Evolutionary conservation across 2,329 filamentous ascomycete genomes (phyloP).

Genomic region (Sclerotinia trifoliorum): DNA sequence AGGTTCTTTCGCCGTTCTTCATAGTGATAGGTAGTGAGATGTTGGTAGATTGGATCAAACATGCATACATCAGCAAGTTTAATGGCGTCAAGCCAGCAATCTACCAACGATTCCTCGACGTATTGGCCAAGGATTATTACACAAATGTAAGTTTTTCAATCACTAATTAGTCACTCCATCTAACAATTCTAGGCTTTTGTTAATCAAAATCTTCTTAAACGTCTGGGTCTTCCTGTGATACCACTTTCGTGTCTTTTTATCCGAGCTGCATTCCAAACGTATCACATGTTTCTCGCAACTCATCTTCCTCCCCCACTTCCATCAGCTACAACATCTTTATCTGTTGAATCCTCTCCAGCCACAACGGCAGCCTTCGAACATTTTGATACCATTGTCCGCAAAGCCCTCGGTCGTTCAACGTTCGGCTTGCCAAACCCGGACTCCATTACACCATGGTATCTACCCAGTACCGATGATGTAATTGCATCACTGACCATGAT

Average conservation of each 20-base stretch:
- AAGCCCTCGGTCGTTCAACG: slow-evolving; percentile 71
- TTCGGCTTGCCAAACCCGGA: slow-evolving; percentile 50
- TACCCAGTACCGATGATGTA: slow-evolving; percentile 59
- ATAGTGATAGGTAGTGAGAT: slow-evolving; percentile 95
- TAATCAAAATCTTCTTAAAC: slow-evolving; percentile 83
- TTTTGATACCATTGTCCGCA: slow-evolving; percentile 74
- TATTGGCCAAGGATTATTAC: slow-evolving; percentile 97
- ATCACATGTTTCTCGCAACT: slow-evolving; percentile 94
- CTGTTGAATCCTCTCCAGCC: slow-evolving; percentile 68
- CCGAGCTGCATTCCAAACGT: slow-evolving; percentile 89
- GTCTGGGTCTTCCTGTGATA: slow-evolving; percentile 86
- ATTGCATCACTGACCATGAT: slow-evolving; percentile 80
- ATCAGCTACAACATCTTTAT: slow-evolving; percentile 63
- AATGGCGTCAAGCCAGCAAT: slow-evolving; percentile 93
- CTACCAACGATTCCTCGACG: slow-evolving; percentile 86
- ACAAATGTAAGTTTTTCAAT: slow-evolving; percentile 63
- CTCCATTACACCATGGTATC: slow-evolving; percentile 39
- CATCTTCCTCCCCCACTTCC: slow-evolving; percentile 74
- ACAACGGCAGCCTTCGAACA: slow-evolving; percentile 76
- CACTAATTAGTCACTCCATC: slow-evolving; percentile 22
- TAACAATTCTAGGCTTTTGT: slow-evolving; percentile 67
- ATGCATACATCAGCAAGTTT: slow-evolving; percentile 97
- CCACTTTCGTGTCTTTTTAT: slow-evolving; percentile 95
- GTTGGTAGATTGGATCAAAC: slow-evolving; percentile 94
- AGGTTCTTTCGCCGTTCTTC: slow-evolving; percentile 88